phyloP scores from a whole-genome alignment of 257 asterid species.

The Solanum paucissectum region DNA sequence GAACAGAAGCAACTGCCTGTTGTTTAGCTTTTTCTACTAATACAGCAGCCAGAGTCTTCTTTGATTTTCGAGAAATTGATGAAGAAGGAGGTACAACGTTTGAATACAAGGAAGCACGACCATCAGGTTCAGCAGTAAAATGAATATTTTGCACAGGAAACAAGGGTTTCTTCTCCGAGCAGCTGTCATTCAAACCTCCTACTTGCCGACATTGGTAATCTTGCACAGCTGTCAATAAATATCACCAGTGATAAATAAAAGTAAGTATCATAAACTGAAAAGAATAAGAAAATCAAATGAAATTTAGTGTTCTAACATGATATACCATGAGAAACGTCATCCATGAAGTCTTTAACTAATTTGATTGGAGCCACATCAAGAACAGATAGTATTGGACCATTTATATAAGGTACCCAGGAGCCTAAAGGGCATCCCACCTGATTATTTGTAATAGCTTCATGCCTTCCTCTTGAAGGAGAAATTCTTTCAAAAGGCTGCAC shows the following conservation, averaged over 20 bases:
- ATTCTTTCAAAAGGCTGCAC: slow-evolving; percentile 23
- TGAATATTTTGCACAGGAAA: slow-evolving; percentile 48
- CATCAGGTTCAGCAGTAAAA: slow-evolving; percentile 34
- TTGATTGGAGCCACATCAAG: slow-evolving; percentile 88
- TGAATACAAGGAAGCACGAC: slow-evolving; percentile 33
- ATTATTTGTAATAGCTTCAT: slow-evolving; percentile 13
- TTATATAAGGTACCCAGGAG: slow-evolving; percentile 60
- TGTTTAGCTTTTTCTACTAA: slow-evolving; percentile 74
- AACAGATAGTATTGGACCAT: slow-evolving; percentile 60
- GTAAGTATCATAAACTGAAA: slow-evolving; percentile 8
- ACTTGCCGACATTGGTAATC: slow-evolving; percentile 38
- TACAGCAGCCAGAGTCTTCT: slow-evolving; percentile 79
- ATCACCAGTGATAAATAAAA: slow-evolving; percentile 7
- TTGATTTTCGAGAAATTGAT: slow-evolving; percentile 26
- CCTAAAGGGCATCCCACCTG: slow-evolving; percentile 23
- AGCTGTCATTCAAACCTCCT: slow-evolving; percentile 35
- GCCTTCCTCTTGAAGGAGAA: slow-evolving; percentile 20
- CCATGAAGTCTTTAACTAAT: slow-evolving; percentile 56
- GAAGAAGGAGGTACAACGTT: slow-evolving; percentile 21
- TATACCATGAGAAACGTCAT: slow-evolving; percentile 78
- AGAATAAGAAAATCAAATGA: slow-evolving; percentile 1
- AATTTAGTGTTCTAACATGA: slow-evolving; percentile 8
- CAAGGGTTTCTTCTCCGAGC: slow-evolving; percentile 54
- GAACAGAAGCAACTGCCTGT: slow-evolving; percentile 73
- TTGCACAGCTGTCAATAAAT: slow-evolving; percentile 43